Base-by-base conservation (phyloP, 148 eudicot genomes). In the Chenopodium album region DNA sequence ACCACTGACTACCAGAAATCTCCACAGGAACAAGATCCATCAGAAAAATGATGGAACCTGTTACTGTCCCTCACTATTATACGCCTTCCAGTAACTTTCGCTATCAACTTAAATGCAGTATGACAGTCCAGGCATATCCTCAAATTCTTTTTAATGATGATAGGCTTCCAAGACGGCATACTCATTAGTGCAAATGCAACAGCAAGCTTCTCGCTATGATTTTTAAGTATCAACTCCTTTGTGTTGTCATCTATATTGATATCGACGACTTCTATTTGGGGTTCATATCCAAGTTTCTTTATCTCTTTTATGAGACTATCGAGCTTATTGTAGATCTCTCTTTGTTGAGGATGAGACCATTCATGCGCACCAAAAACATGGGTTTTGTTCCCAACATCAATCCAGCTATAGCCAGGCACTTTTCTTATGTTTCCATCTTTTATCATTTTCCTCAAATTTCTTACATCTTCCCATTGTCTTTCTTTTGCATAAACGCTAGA, bases 381-480 rank as follows among this genome's bases (percentile, higher is more conserved):
- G 28, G 89, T 87, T 81, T 81, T 87, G 82, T 85, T 85, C 44
- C 85, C 87, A 10, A 87, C 76, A 78, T 91, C 90, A 47, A 91
- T 85, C 94, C 90, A 89, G 73, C 92, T 91, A 44, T 86, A 85
- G 22, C 94, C 94, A 12, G 94, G 88, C 46, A 86, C 69, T 80
- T 91, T 91, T 79, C 80, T 87, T 32, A 84, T 44, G 79, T 84
- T 86, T 1, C 60, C 81, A 60, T 83, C 90, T 73, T 83, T 91
- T 73, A 89, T 88, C 87, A 82, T 81, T 59, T 80, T 84, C 87
- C 94, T 84, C 75, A 85, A 20, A 19, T 66, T 79, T n/a, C 83
- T 82, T 9, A 89, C 92, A 56, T 81, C 79, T 66, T 85, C 85
- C 92, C 90, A 88, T 71, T 84, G 85, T 13, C 73, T 83, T 79